Conservation (phyloP, 169 alveolate species). For the Babesia divergens region DNA sequence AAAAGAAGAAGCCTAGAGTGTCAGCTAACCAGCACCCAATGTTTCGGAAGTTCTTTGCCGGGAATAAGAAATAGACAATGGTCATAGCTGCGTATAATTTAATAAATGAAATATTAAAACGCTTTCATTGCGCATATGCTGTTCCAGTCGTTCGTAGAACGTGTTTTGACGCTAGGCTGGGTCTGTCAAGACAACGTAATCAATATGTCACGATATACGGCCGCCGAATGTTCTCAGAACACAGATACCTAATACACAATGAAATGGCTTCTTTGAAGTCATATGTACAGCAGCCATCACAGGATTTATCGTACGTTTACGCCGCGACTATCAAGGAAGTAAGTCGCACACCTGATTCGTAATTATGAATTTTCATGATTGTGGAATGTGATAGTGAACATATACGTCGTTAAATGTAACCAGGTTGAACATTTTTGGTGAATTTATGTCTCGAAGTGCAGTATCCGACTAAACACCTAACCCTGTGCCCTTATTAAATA, state of each 20-base stretch:
- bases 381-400: no score
- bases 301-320: constrained; percentile 1
- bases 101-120: background rate
- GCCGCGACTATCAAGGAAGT: constrained; percentile 16
- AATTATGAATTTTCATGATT: background rate
- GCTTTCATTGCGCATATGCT: background rate
- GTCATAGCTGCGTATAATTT: background rate
- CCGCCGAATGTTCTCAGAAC: background rate
- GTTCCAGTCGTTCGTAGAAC: background rate
- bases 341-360: background rate
- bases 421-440: no score
- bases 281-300: constrained; percentile 6
- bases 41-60: constrained; percentile 52
- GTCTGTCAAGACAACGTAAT: background rate
- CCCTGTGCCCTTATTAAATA: no score
- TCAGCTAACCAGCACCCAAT: constrained; percentile 52
- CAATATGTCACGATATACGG: background rate
- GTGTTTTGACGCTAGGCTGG: background rate
- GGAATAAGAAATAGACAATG: background rate
- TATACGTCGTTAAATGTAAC: no score
- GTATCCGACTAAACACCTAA: no score
- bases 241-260: background rate
- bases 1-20: constrained; percentile 11
- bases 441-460: no score
- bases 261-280: background rate